These are phyloP conservation scores for Lolium multiflorum DNA, from an alignment of 176 grass and related monocot species.

Conservation along the genomic window DNA sequence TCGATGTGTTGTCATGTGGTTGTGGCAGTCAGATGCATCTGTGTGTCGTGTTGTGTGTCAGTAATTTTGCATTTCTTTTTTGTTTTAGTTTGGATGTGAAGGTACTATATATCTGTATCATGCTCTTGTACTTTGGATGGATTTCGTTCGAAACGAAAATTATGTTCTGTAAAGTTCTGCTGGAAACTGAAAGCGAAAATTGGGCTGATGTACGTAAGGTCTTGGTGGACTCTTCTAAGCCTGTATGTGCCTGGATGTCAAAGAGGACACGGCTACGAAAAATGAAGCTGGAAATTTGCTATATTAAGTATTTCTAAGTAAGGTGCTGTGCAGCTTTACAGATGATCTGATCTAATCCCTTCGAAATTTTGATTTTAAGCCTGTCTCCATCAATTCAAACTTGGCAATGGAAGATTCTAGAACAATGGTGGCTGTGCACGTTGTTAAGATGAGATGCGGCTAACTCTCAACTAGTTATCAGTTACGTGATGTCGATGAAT, in stretches of 20 bases:
- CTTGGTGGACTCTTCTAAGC: background rate
- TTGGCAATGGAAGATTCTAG: background rate
- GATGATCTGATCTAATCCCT: background rate
- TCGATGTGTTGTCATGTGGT: constrained; percentile 27
- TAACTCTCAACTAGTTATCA: too few species aligned
- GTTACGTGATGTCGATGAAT: too few species aligned
- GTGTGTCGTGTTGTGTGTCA: constrained; percentile 7
- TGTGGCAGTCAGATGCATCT: constrained; percentile 41
- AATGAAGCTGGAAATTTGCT: background rate
- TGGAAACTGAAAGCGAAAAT: constrained; percentile 22
- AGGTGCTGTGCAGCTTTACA: too few species aligned
- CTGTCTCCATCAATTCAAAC: background rate
- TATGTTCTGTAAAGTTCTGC: constrained; percentile 35
- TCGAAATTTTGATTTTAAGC: background rate
- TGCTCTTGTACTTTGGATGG: constrained; percentile 21
- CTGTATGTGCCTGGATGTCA: background rate
- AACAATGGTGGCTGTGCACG: background rate
- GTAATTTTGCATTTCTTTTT: constrained; percentile 10
- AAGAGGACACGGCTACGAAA: background rate
- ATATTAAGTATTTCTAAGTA: too few species aligned
- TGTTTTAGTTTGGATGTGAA: constrained; percentile 7
- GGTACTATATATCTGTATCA: constrained; percentile 22
- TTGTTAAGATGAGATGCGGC: background rate
- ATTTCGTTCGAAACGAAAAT: background rate
- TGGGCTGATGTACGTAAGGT: background rate